Base-by-base conservation (phyloP, 352 stramenopile species). In the Phytophthora boehmeriae region DNA sequence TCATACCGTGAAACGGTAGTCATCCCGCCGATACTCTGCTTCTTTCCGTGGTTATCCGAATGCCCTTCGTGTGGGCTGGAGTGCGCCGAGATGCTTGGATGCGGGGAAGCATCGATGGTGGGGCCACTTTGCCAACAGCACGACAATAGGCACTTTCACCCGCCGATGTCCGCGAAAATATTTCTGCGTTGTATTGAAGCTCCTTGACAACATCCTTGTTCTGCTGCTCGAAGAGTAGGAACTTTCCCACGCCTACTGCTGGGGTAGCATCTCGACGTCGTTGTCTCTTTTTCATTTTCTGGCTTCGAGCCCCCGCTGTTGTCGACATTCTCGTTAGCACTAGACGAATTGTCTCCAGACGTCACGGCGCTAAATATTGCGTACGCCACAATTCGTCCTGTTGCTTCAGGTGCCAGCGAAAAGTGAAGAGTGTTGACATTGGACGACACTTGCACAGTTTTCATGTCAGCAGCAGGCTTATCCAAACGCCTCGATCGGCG, bases 151-250 rank as follows among this genome's bases (percentile, higher is more conserved):
- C 86, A 49, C 32, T 69, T 71, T 96, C 86, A 5, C 84, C 83
- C 27, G 78, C 81, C 30, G 73, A 56, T 3, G 80, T 95, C 30
- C 84, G 73, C 13, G 84, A 68, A 52, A 88, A 96, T 2, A 95
- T 82, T 55, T 96, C 88, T 1, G 86, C 87, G 42, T 87, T 92
- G 62, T 93, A 96, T 59, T 95, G 85, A 9, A 96, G 67, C 54
- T 96, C 88, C 60, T 96, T 96, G 50, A 96, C 71, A n/a, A 96
- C 83, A 36, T 96, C 88, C 58, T 95, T 95, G 71, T 95, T 96
- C 46, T 95, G 86, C 54, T 95, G 88, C 51, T 95, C 87, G 55
- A 89, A 96, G 3, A 96, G 59, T n/a, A 95, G 48, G 42, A 96
- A 84, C 35, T 95, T 95, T 14, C 88, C 86, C 13, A 88, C 70